These are phyloP conservation scores for Fusarium sp. DNA, from an alignment of 2,329 filamentous ascomycete genomes.

Conservation along the genomic window DNA sequence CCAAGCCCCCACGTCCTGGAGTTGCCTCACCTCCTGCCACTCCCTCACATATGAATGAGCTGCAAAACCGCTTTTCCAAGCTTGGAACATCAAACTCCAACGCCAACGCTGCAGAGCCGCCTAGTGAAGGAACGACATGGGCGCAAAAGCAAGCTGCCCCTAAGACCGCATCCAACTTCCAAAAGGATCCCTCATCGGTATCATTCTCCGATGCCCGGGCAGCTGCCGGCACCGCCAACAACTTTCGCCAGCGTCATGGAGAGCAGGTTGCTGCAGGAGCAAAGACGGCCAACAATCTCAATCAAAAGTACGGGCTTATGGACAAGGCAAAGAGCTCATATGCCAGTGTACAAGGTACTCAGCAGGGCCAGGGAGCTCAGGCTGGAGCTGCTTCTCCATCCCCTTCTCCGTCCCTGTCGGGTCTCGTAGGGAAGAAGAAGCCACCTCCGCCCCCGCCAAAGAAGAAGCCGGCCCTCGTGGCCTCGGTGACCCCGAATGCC, in stretches of 20 bases:
- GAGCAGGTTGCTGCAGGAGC: constrained; percentile 74
- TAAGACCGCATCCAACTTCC: constrained; percentile 69
- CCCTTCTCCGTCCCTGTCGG: constrained; percentile 22
- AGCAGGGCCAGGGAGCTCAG: constrained; percentile 23
- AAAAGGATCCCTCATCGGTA: constrained; percentile 71
- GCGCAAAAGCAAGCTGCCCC: constrained; percentile 74
- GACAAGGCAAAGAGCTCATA: constrained; percentile 51
- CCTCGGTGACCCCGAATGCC: constrained; percentile 16
- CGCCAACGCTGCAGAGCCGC: constrained; percentile 32
- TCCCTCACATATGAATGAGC: constrained; percentile 67
- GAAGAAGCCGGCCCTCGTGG: constrained; percentile 60
- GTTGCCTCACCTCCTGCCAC: constrained; percentile 36
- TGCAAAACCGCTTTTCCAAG: constrained; percentile 75
- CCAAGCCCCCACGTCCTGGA: constrained; percentile 42
- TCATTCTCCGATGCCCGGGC: constrained; percentile 68
- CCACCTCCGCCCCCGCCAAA: constrained; percentile 65
- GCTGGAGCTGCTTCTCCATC: constrained; percentile 18
- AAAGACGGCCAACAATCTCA: constrained; percentile 66
- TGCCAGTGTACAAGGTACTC: constrained; percentile 28
- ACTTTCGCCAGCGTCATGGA: constrained; percentile 77
- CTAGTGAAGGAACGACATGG: constrained; percentile 69
- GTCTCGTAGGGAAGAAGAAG: constrained; percentile 62
- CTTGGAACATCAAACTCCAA: constrained; percentile 54
- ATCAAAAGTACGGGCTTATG: constrained; percentile 71
- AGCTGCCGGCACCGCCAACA: constrained; percentile 72